Evolutionary conservation across 2,329 filamentous ascomycete genomes (phyloP).

Genomic region (Geosmithia flava): DNA sequence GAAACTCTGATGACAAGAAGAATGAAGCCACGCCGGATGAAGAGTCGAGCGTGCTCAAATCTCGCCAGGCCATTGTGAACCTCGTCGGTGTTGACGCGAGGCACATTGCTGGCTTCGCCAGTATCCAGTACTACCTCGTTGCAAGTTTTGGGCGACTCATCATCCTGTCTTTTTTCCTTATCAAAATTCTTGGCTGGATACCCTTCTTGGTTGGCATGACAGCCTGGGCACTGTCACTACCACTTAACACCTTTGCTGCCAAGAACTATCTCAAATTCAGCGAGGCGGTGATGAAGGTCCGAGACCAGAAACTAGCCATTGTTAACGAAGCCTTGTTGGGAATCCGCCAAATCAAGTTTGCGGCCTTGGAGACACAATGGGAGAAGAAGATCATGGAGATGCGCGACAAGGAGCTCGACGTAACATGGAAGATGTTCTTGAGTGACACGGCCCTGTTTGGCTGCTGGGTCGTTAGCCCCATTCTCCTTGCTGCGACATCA

Average conservation of each 20-base stretch:
- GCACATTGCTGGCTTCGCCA: conserved; percentile 56
- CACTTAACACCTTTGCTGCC: conserved; percentile 55
- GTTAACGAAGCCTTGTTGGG: conserved; percentile 68
- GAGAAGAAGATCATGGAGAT: conserved; percentile 50
- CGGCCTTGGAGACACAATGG: conserved; percentile 65
- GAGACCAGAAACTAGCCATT: conserved; percentile 64
- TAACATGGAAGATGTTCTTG: conserved; percentile 54
- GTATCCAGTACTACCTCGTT: conserved; percentile 53
- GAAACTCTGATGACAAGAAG: conserved; percentile 16
- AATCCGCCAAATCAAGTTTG: conserved; percentile 78
- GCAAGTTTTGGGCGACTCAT: conserved; percentile 49
- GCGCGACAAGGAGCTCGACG: conserved; percentile 54
- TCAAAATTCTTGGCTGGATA: conserved; percentile 60
- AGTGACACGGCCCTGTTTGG: conserved; percentile 50
- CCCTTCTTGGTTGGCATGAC: conserved; percentile 53
- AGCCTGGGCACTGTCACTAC: conserved; percentile 51
- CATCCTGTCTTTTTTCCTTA: conserved; percentile 53
- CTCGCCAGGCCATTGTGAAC: conserved; percentile 62
- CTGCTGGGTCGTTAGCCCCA: conserved; percentile 63
- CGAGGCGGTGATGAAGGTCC: conserved; percentile 59
- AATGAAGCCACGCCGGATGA: conserved; percentile 32
- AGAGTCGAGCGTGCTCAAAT: conserved; percentile 21
- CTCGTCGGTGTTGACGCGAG: conserved; percentile 65
- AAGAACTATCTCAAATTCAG: conserved; percentile 53
- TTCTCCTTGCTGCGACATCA: conserved; percentile 60